phyloP scores from a whole-genome alignment of 192 early-diverging fungal genomes.

The Backusella morwellensis region DNA sequence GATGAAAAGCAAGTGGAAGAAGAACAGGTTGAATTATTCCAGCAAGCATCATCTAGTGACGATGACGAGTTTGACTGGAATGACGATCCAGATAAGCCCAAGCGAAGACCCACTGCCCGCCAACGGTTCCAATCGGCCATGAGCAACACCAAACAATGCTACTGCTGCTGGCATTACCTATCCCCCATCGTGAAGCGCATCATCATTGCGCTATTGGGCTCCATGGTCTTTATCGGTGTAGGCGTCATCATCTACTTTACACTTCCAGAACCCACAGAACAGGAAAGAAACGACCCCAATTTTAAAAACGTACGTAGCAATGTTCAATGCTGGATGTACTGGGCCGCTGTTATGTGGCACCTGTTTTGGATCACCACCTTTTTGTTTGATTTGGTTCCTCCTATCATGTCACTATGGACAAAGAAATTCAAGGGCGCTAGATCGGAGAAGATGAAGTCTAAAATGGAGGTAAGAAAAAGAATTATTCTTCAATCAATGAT shows the following conservation, averaged over 20 bases:
- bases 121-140: slow-evolving; percentile 19
- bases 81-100: slow-evolving; percentile 34
- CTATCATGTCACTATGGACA: slow-evolving; percentile 21
- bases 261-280: slow-evolving; percentile 17
- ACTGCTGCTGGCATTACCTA: slow-evolving; percentile 38
- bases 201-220: slow-evolving; percentile 27
- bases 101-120: slow-evolving; percentile 18
- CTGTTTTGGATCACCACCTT: slow-evolving; percentile 29
- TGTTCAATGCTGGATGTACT: slow-evolving; percentile 37
- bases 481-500: neutral
- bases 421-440: slow-evolving; percentile 26
- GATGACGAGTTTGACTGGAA: slow-evolving; percentile 39
- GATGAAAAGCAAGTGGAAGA: neutral
- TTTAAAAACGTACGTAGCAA: slow-evolving; percentile 31
- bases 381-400: slow-evolving; percentile 30
- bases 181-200: slow-evolving; percentile 33
- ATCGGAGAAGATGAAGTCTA: slow-evolving; percentile 31
- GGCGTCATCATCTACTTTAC: slow-evolving; percentile 26
- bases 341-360: slow-evolving; percentile 38
- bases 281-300: slow-evolving; percentile 10
- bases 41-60: neutral
- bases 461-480: slow-evolving; percentile 27
- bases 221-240: slow-evolving; percentile 24
- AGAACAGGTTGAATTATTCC: neutral
- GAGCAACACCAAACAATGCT: slow-evolving; percentile 2